These are phyloP conservation scores for Sarocladium oryzae DNA, from an alignment of 2,329 filamentous ascomycete genomes.

Conservation along the genomic window DNA sequence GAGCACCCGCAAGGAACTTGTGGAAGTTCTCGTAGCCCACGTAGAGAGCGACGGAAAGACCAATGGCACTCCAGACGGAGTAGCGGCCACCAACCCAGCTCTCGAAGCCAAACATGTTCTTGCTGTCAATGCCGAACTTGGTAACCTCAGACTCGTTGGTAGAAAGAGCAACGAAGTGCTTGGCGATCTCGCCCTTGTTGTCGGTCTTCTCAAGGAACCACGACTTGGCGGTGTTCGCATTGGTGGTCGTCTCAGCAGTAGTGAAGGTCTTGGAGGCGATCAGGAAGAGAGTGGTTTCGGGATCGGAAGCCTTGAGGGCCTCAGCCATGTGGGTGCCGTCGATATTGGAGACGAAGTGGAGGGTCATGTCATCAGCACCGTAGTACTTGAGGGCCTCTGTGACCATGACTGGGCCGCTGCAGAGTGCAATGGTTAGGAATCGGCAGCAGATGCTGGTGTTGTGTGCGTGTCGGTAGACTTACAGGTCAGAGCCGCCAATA, in stretches of 20 bases:
- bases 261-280: slow-evolving; percentile 99
- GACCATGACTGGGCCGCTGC: slow-evolving; percentile 94
- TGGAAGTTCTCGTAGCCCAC: slow-evolving; percentile 98
- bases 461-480: slow-evolving; percentile 33
- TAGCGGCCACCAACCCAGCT: slow-evolving; percentile 98
- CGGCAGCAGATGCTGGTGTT: background rate
- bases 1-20: slow-evolving; percentile 87
- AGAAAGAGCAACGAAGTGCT: slow-evolving; percentile 97
- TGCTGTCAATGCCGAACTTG: slow-evolving; percentile 97
- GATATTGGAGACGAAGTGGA: slow-evolving; percentile 99
- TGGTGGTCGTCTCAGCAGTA: slow-evolving; percentile 93
- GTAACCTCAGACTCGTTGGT: slow-evolving; percentile 93
- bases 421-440: background rate
- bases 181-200: slow-evolving; percentile 81
- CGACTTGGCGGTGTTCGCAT: slow-evolving; percentile 91
- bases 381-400: slow-evolving; percentile 96
- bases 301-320: slow-evolving; percentile 80
- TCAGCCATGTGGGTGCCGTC: slow-evolving; percentile 97
- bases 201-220: slow-evolving; percentile 87
- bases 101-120: slow-evolving; percentile 99
- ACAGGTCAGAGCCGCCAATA: slow-evolving; percentile 98
- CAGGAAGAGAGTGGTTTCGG: slow-evolving; percentile 97
- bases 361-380: slow-evolving; percentile 73
- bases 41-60: slow-evolving; percentile 87
- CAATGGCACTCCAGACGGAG: slow-evolving; percentile 98